phyloP scores from a whole-genome alignment of 2,329 filamentous ascomycete species.

The Diaporthe capsici region DNA sequence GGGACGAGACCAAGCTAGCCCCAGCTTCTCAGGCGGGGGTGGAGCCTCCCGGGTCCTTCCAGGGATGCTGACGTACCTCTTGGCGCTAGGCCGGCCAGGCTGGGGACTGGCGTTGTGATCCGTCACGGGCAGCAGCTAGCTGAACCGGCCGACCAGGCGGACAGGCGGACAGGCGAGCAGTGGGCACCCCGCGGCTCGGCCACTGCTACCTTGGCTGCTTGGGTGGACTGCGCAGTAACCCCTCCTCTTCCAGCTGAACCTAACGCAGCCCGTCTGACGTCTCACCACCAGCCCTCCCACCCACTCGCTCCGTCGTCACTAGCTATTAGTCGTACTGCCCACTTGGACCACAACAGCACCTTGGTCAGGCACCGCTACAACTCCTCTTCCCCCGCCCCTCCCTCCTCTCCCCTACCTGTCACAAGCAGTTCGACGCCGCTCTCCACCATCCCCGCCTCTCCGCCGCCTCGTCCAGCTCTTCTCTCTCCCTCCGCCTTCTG shows the following conservation, averaged over 20 bases:
- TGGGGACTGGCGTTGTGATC: not conserved
- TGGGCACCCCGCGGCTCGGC: constrained; percentile 16
- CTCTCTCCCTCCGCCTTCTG: not conserved
- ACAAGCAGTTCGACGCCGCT: constrained; percentile 20
- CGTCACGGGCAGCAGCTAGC: not conserved
- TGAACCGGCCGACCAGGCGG: not conserved
- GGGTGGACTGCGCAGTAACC: not conserved
- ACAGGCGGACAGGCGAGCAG: not conserved
- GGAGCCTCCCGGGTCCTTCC: constrained; percentile 4
- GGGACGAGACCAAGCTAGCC: constrained; percentile 10
- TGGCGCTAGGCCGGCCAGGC: not conserved
- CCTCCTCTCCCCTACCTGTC: not conserved
- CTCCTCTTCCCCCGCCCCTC: constrained; percentile 1
- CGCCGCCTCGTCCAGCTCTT: not conserved
- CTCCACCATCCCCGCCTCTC: not conserved
- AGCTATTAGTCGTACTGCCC: not conserved
- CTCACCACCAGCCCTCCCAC: not conserved
- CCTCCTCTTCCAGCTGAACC: constrained; percentile 30
- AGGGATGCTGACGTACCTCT: constrained; percentile 28
- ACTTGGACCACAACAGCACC: not conserved
- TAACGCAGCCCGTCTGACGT: not conserved
- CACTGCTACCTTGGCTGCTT: not conserved
- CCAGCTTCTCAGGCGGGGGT: constrained; percentile 17
- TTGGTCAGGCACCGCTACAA: not conserved
- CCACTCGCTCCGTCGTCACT: not conserved